Base-by-base conservation (phyloP, 805 yeast species). In the Cyberlindnera mrakii region DNA sequence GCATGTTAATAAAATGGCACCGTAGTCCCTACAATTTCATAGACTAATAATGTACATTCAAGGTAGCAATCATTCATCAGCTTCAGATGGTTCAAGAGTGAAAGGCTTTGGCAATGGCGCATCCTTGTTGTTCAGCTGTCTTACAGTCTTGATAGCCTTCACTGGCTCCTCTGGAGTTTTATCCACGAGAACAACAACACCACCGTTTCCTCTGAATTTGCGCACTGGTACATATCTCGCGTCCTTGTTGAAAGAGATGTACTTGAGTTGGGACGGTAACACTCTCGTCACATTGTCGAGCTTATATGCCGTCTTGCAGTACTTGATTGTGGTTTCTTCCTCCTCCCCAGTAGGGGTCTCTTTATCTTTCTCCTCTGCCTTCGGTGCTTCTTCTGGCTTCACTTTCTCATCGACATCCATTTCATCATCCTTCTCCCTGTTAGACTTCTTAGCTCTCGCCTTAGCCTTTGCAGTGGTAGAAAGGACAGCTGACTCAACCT, bases 381-480 rank as follows among this genome's bases (percentile, higher is more conserved):
- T 46, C 30, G 49, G 50, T 25, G 50, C 27, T 35, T 53, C 48
- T 16, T 55, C 57, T 29, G 49, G 50, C 27, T 56, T 65, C 42
- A 56, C 59, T 46, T 61, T 65, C 32, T 70, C 77, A 25, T 64
- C 68, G n/a, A 54, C 56, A 30, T 65, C 72, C 59, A 71, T 72
- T 27, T 71, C 79, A 44, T 77, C 67, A 55, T 74, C 68, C 58
- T 74, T 74, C 52, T 71, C 70, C 35, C 74, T 74, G 48, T 70
- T 69, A 33, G 72, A 70, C 67, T 78, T 79, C 69, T 78, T 82
- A 20, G 95, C 96, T 63, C 97, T 81, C 30, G 91, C 93, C 63
- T 85, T 87, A n/a, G 96, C 96, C 62, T 82, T 83, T 15, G 82
- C 87, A 3, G 99, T 91, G 1, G 97, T 91, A 3, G 97, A 89